Conservation (phyloP, 257 asterid species). For the Fraxinus excelsior region DNA sequence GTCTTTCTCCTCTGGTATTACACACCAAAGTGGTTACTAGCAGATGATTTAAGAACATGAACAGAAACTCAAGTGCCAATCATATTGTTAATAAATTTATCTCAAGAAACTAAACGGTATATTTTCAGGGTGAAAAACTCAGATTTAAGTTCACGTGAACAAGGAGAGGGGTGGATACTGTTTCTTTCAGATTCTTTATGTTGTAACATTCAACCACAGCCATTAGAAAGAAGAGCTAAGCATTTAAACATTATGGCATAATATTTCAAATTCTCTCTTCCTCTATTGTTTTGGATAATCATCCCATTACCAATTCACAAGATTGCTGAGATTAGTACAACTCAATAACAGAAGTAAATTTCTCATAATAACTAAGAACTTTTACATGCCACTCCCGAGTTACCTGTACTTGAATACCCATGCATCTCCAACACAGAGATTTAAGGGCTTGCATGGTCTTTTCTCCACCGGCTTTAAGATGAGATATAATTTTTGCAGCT, state of each 20-base stretch:
- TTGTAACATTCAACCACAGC: slow-evolving; percentile 13
- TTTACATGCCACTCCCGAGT: slow-evolving; percentile 12
- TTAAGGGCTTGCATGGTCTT: slow-evolving; percentile 88
- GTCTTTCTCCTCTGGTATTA: neutral
- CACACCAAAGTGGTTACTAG: slow-evolving; percentile 10
- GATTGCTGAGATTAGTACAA: slow-evolving; percentile 9
- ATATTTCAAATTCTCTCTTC: neutral
- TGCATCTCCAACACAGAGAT: slow-evolving; percentile 95
- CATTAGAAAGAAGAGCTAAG: neutral
- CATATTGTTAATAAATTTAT: slow-evolving; percentile 10
- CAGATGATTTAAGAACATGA: slow-evolving; percentile 6
- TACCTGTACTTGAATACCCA: slow-evolving; percentile 98
- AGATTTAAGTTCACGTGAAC: neutral
- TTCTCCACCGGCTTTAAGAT: slow-evolving; percentile 89
- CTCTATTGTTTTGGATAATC: neutral
- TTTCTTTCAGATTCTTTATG: slow-evolving; percentile 17
- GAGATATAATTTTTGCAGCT: slow-evolving; percentile 80
- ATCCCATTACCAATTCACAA: slow-evolving; percentile 5
- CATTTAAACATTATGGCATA: no score
- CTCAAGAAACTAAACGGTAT: neutral
- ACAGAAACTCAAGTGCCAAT: slow-evolving; percentile 8
- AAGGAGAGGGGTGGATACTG: neutral
- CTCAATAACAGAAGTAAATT: neutral
- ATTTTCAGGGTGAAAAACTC: slow-evolving; percentile 12
- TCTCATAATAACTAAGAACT: neutral